Evolutionary conservation across 495 filamentous ascomycete species (phyloP).

Genomic region (Daldinia grandis): DNA sequence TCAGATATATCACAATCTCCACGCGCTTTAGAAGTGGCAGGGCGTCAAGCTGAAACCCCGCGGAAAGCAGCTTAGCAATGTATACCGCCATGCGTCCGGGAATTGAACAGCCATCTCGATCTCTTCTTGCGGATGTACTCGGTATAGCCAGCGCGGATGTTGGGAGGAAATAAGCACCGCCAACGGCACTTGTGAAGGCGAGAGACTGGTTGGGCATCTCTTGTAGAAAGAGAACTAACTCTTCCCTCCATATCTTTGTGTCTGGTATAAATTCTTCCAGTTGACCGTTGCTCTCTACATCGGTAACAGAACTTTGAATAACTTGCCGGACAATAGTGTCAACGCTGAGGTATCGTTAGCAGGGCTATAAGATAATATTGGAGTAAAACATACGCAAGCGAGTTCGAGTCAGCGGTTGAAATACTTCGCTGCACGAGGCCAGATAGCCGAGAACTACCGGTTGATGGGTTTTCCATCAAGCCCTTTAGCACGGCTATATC

Average conservation of each 20-base stretch:
- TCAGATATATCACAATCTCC: constrained; percentile 53
- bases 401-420: constrained; percentile 48
- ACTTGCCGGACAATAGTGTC: constrained; percentile 57
- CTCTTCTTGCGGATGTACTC: constrained; percentile 53
- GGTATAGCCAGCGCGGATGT: constrained; percentile 41
- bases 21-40: constrained; percentile 46
- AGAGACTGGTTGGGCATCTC: constrained; percentile 66
- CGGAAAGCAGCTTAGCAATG: constrained; percentile 62
- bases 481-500: constrained; percentile 46
- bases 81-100: constrained; percentile 79
- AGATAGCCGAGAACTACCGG: constrained; percentile 43
- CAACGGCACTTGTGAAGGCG: constrained; percentile 74
- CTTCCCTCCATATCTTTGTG: constrained; percentile 51
- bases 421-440: constrained; percentile 55
- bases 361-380: background rate
- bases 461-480: constrained; percentile 47
- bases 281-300: constrained; percentile 11
- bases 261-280: constrained; percentile 51
- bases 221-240: constrained; percentile 67
- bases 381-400: constrained; percentile 50
- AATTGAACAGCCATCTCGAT: constrained; percentile 72
- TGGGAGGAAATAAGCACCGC: constrained; percentile 74
- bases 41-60: constrained; percentile 40
- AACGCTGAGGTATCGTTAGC: constrained; percentile 45
- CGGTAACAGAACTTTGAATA: constrained; percentile 39